phyloP scores from a whole-genome alignment of 2,329 filamentous ascomycete genomes.

The Incumbomyces lentus region DNA sequence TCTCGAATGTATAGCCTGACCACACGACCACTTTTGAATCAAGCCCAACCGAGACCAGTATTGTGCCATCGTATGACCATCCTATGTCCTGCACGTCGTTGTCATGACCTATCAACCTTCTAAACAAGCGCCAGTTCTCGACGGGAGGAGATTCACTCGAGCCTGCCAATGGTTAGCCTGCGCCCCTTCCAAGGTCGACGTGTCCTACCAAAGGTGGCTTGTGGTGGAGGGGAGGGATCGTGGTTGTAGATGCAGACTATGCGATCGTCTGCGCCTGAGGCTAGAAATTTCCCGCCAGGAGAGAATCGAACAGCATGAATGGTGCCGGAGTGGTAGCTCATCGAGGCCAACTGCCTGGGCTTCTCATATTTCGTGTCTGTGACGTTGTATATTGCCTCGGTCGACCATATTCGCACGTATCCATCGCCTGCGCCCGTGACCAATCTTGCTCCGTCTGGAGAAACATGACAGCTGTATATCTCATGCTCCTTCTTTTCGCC shows the following conservation, averaged over 20 bases:
- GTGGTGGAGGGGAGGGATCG: conserved; percentile 67
- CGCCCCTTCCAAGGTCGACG: not conserved
- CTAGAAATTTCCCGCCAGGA: conserved; percentile 85
- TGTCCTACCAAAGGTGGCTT: conserved; percentile 63
- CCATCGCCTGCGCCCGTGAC: conserved; percentile 95
- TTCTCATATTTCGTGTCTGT: conserved; percentile 60
- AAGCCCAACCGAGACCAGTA: conserved; percentile 87
- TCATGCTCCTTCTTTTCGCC: conserved; percentile 97
- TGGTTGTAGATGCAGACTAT: conserved; percentile 95
- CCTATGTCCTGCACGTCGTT: conserved; percentile 97
- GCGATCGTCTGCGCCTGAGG: conserved; percentile 95
- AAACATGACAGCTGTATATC: conserved; percentile 96
- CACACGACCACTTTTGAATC: conserved; percentile 98
- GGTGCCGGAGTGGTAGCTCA: conserved; percentile 96
- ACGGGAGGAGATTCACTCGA: conserved; percentile 83
- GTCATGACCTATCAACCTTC: conserved; percentile 88
- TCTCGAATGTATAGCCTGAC: conserved; percentile 97
- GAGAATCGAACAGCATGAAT: conserved; percentile 97
- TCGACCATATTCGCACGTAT: conserved; percentile 96
- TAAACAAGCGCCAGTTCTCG: conserved; percentile 96
- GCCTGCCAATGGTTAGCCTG: conserved; percentile 35
- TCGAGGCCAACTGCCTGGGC: conserved; percentile 89
- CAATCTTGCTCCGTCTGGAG: conserved; percentile 80
- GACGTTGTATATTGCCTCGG: conserved; percentile 79
- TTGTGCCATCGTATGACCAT: conserved; percentile 92